Percentiles rank a stretch among this genome's conserved stretches.
Evolutionary conservation across 2,329 filamentous ascomycete species (phyloP).

Genomic region (Penicillium sp.): DNA sequence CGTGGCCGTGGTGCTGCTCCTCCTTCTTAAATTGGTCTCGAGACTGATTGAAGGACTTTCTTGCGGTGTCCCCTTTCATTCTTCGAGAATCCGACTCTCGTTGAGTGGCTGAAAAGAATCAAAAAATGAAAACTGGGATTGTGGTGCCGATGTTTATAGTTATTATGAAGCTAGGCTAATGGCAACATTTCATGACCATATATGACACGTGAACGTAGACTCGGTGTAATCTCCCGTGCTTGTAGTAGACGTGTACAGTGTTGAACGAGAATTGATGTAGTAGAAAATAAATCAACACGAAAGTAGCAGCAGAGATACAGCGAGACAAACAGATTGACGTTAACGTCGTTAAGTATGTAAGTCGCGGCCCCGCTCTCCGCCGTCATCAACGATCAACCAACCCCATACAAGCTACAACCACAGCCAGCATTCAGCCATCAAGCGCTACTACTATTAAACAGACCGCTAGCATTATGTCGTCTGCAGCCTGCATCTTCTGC

Average conservation of each 20-base stretch:
- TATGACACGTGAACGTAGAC: no score
- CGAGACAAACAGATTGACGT: no score
- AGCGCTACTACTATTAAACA: not conserved
- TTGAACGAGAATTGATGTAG: not conserved
- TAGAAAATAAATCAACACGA: not conserved
- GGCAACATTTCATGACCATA: constrained; percentile 30
- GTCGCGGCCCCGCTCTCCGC: constrained; percentile 6
- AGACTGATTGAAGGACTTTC: not conserved
- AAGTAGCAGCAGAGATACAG: not conserved
- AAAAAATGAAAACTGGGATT: constrained; percentile 19
- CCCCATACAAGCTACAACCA: not conserved
- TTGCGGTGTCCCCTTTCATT: constrained; percentile 2
- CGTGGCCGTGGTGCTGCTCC: constrained; percentile 79
- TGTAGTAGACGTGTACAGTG: not conserved
- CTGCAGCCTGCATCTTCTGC: constrained; percentile 86
- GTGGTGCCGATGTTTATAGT: constrained; percentile 19
- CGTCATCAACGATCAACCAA: not conserved
- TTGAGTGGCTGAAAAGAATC: constrained; percentile 14
- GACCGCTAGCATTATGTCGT: constrained; percentile 23
- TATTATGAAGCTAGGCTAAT: constrained; percentile 30
- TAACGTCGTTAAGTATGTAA: no score
- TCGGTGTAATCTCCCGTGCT: not conserved
- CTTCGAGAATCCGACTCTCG: constrained; percentile 4
- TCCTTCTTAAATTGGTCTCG: constrained; percentile 20
- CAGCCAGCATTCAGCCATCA: not conserved